phyloP scores from a whole-genome alignment of 2,329 filamentous ascomycete species.

The Nigrograna mackinnonii region DNA sequence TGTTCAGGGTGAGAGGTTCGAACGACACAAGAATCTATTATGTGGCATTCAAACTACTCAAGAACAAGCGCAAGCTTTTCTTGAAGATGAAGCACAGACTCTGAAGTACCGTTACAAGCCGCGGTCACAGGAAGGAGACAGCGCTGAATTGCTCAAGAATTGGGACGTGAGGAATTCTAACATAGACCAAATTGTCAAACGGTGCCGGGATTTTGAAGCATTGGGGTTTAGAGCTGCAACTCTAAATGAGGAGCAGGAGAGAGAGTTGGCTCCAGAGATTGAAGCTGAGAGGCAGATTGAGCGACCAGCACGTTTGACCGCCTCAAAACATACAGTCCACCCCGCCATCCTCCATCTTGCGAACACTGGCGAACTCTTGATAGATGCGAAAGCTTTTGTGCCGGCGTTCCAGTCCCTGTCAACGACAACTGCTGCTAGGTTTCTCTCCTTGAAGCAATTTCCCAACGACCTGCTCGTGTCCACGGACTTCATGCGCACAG shows the following conservation, averaged over 20 bases:
- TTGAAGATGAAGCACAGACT: conserved; percentile 59
- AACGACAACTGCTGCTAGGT: conserved; percentile 43
- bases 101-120: conserved; percentile 39
- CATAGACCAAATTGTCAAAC: conserved; percentile 20
- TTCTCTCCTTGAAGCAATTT: conserved; percentile 41
- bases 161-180: conserved; percentile 23
- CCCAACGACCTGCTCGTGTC: conserved; percentile 52
- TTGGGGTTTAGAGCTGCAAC: conserved; percentile 36
- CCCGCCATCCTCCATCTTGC: conserved; percentile 48
- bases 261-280: conserved; percentile 67
- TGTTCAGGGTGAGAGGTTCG: conserved; percentile 58
- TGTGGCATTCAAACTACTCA: conserved; percentile 16
- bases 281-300: conserved; percentile 63
- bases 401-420: conserved; percentile 52
- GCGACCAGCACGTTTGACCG: conserved; percentile 44
- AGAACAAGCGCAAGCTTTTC: conserved; percentile 46
- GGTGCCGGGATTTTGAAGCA: conserved; percentile 27
- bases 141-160: no score
- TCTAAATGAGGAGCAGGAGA: conserved; percentile 69
- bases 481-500: conserved; percentile 54
- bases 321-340: conserved; percentile 50
- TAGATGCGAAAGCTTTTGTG: conserved; percentile 37
- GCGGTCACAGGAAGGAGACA: not conserved
- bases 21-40: conserved; percentile 46
- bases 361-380: conserved; percentile 27